Evolutionary conservation across 1,284 basidiomycete genomes (phyloP), one percentile per base, ranked within the genome.

Genomic region (Sanguinoderma infundibulare): DNA sequence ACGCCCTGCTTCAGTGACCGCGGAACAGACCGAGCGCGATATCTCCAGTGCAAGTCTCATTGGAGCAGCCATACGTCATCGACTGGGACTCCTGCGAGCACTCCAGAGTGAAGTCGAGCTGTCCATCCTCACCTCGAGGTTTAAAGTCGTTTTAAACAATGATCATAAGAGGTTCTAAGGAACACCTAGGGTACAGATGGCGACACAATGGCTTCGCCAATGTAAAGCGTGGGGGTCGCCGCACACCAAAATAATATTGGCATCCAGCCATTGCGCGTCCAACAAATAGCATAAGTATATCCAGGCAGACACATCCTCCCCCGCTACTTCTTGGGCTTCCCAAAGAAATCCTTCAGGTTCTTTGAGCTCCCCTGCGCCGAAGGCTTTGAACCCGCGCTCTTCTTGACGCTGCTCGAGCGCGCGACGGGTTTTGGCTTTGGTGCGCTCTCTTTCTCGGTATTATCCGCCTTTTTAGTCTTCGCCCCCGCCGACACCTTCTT

Each of bases 291-390:
- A 46, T 46, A 46, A 46, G 24, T 46, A 46, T 26, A 46, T 46
- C 24, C 24, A 46, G 42, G 28, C 42, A 40, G 38, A 17, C 38
- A 46, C 3, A 9, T 7, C 24, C 5, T 6, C 42, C 42, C 24
- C 42, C 14, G 42, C 42, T 46, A 66, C 35, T 60, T 66, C 62
- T 66, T 66, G 14, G 65, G 62, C 63, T 69, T 72, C 32, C 69
- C 70, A 47, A 77, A 74, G 67, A 74, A 76, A 57, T 71, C 72
- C 63, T 70, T 70, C 34, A 77, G 53, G 53, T 61, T 75, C 34
- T 74, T 70, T 3, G 63, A 69, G 9, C 57, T 58, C 12, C 64
- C 60, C 53, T 68, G 70, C 9, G 49, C 50, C 5, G 53, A 57
- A 9, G 65, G 60, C 55, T 68, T 71, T 4, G 51, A 39, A 3